Conservation (phyloP, 768 basidiomycete genomes). For the Leccinum arenicola region DNA sequence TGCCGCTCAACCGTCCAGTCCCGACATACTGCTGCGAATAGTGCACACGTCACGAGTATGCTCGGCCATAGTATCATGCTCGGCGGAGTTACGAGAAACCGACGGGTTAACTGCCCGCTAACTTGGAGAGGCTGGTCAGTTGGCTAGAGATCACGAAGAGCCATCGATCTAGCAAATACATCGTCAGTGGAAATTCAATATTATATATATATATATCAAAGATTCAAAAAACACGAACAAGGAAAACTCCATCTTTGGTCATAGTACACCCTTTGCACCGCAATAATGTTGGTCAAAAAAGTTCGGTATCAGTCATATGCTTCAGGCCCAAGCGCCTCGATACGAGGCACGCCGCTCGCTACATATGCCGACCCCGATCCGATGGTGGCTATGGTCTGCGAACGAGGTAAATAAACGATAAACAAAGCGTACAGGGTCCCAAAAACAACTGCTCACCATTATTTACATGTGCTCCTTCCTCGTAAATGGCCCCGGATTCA, state of each 20-base stretch:
- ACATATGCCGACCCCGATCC: conserved; percentile 61
- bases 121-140: conserved; percentile 70
- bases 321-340: not conserved
- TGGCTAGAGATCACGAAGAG: conserved; percentile 74
- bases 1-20: conserved; percentile 55
- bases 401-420: conserved; percentile 22
- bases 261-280: conserved; percentile 73
- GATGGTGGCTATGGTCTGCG: conserved; percentile 52
- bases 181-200: conserved; percentile 4
- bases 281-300: conserved; percentile 61
- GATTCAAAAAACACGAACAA: conserved; percentile 38
- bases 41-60: conserved; percentile 69
- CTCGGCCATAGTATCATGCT: conserved; percentile 67
- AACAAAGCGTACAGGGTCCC: conserved; percentile 8
- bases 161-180: conserved; percentile 57
- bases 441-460: conserved; percentile 40
- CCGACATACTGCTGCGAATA: conserved; percentile 68
- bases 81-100: conserved; percentile 65
- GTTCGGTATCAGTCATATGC: not conserved
- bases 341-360: conserved; percentile 20
- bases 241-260: conserved; percentile 58
- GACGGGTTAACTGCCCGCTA: conserved; percentile 68
- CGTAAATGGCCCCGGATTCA: conserved; percentile 76
- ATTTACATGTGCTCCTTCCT: conserved; percentile 76
- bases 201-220: too few relatives aligned